Evolutionary conservation across 495 filamentous ascomycete genomes (phyloP).

Genomic region (Talaromyces adpressus): DNA sequence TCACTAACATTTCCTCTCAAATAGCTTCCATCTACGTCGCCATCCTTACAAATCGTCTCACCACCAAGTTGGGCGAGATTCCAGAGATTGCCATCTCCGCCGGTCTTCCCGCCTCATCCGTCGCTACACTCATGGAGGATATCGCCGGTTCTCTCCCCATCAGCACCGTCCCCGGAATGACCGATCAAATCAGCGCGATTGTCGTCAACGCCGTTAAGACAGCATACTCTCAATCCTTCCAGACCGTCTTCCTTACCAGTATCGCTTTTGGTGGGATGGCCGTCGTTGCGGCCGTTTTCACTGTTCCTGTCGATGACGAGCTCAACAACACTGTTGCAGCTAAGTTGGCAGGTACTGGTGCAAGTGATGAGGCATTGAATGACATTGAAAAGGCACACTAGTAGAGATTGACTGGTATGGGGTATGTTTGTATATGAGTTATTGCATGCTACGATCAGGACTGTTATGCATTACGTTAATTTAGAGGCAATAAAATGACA

Average conservation of each 20-base stretch:
- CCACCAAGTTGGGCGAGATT: constrained; percentile 26
- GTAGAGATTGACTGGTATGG: neutral
- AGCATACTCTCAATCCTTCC: constrained; percentile 36
- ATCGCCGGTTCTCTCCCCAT: constrained; percentile 21
- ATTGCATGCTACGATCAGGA: neutral
- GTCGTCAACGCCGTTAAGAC: constrained; percentile 25
- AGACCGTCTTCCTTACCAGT: constrained; percentile 39
- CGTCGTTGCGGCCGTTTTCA: constrained; percentile 32
- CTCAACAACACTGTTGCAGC: constrained; percentile 17
- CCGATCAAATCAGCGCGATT: constrained; percentile 22
- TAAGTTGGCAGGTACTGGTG: constrained; percentile 12
- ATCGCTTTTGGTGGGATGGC: constrained; percentile 39
- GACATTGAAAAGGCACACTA: neutral
- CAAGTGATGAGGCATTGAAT: constrained; percentile 1
- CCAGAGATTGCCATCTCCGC: constrained; percentile 30
- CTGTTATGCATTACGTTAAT: neutral
- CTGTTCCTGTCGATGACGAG: constrained; percentile 19
- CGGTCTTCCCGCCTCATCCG: constrained; percentile 33
- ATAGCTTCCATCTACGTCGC: constrained; percentile 38
- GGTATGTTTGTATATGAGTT: neutral
- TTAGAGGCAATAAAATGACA: neutral
- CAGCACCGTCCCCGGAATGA: constrained; percentile 35
- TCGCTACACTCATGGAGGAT: constrained; percentile 30
- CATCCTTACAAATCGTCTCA: constrained; percentile 36
- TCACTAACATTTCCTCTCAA: constrained; percentile 4